phyloP scores from a whole-genome alignment of 2,329 filamentous ascomycete species.

The Graphilbum fragrans region DNA sequence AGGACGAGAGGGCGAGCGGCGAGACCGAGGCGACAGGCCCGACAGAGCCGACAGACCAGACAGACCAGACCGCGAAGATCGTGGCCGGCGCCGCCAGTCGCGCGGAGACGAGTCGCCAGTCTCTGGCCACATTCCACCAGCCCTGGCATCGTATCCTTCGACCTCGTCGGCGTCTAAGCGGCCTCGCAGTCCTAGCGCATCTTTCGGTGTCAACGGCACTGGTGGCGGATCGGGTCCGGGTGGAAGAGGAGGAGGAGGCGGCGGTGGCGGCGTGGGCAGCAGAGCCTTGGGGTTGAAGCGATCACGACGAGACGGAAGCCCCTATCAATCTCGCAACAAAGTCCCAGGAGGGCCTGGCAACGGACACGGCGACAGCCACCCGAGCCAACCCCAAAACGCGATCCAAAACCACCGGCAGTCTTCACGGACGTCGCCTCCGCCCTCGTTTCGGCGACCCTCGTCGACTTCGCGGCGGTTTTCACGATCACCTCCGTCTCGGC shows the following conservation, averaged over 20 bases:
- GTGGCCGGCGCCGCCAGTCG: neutral
- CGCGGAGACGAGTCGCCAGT: too few species aligned
- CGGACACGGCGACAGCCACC: too few species aligned
- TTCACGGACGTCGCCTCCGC: neutral
- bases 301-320: slow-evolving; percentile 6
- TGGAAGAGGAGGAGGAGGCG: neutral
- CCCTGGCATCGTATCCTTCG: neutral
- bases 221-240: neutral
- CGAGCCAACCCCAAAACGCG: too few species aligned
- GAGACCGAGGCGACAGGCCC: neutral
- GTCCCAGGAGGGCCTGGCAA: neutral
- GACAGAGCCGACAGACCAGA: too few species aligned
- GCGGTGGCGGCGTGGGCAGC: neutral
- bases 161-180: neutral
- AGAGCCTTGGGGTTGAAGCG: slow-evolving; percentile 9
- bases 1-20: neutral
- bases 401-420: neutral
- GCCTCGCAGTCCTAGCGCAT: neutral
- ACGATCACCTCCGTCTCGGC: neutral
- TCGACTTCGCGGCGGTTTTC: too few species aligned
- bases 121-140: too few species aligned
- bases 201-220: too few species aligned
- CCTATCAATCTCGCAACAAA: neutral
- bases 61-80: too few species aligned
- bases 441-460: neutral